Base-by-base conservation (phyloP, 2,329 filamentous ascomycete species). In the Paracamarosporium sp. region DNA sequence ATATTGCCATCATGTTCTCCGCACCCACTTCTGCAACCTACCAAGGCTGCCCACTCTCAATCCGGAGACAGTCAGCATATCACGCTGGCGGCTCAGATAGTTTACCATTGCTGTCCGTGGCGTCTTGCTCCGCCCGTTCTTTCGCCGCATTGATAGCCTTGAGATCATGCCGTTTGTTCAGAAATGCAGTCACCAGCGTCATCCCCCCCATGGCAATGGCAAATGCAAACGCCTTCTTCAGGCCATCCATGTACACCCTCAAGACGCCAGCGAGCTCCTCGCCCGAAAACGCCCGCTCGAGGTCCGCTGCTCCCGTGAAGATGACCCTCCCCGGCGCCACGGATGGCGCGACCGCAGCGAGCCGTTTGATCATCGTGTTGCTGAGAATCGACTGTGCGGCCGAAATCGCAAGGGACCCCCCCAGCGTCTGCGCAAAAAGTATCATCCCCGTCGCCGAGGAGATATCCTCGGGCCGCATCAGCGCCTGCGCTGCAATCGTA, bases 251-350 rank as follows among this genome's bases (percentile, higher is more conserved):
- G 38, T 67, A 67, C 13, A 50, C 52, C 8, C 12, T n/a, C 13
- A 64, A 15, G 12, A 67, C 45, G 27, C 43, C 63, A 8, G 7
- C 13, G 6, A 67, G 44, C 31, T 60, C 44, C 4, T 36, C 51
- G 4, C 27, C 53, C 0, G 63, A 36, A 15, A 79, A 76, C 2
- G 71, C 67, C 2, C 65, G 44, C 5, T 75, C 65, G 8, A 82
- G 63, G 22, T 76, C 71, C 1, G 78, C 78, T 0, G 79, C 80
- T 15, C 79, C 80, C 0, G 74, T 75, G 1, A 62, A 63, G n/a
- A 80, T 63, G 5, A 81, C 69, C 1, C 54, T 31, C 0, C 56
- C 55, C 0, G 75, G 62, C 41, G 75, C 55, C 24, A 78, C 66
- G 7, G 52, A 61, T 1, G 78, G 76, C 1, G 71, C 72, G 5